Conservation (phyloP, 2,329 filamentous ascomycete genomes). For the Exserohilum turcica region DNA sequence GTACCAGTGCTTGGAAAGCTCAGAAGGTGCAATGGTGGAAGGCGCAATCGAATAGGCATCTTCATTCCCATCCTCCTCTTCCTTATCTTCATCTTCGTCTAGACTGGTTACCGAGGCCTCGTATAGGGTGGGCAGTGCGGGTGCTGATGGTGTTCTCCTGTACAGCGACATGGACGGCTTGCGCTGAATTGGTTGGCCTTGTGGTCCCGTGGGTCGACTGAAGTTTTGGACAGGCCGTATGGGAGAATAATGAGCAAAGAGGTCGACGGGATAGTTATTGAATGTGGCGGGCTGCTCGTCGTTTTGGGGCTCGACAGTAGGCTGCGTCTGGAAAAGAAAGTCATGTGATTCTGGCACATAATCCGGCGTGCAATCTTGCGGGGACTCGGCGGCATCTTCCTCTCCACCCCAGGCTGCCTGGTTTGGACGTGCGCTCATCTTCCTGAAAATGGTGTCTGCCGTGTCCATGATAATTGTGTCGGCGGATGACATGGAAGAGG, state of each 20-base stretch:
- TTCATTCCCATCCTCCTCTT: constrained; percentile 14
- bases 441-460: constrained; percentile 35
- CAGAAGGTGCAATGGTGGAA: constrained; percentile 42
- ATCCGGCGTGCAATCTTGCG: constrained; percentile 13
- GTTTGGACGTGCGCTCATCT: constrained; percentile 30
- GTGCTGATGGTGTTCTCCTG: constrained; percentile 18
- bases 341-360: constrained; percentile 36
- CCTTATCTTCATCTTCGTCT: constrained; percentile 21
- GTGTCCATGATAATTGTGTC: constrained; percentile 33
- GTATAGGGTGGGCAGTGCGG: constrained; percentile 41
- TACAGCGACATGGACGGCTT: constrained; percentile 16
- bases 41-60: constrained; percentile 35
- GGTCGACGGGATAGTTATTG: constrained; percentile 11
- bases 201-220: constrained; percentile 26
- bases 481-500: constrained; percentile 26
- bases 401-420: constrained; percentile 23
- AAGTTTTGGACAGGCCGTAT: constrained; percentile 30
- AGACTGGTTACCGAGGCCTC: constrained; percentile 38
- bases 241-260: constrained; percentile 22
- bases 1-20: constrained; percentile 45
- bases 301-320: constrained; percentile 8
- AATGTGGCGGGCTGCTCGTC: constrained; percentile 18
- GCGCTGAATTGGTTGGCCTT: constrained; percentile 11
- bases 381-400: constrained; percentile 17
- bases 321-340: constrained; percentile 30